A percentile compares a stretch with the other conserved stretches of the same genome.
Conservation (phyloP, 225 moss, liverwort and hornwort species). For the Physcomitrellopsis africana region DNA sequence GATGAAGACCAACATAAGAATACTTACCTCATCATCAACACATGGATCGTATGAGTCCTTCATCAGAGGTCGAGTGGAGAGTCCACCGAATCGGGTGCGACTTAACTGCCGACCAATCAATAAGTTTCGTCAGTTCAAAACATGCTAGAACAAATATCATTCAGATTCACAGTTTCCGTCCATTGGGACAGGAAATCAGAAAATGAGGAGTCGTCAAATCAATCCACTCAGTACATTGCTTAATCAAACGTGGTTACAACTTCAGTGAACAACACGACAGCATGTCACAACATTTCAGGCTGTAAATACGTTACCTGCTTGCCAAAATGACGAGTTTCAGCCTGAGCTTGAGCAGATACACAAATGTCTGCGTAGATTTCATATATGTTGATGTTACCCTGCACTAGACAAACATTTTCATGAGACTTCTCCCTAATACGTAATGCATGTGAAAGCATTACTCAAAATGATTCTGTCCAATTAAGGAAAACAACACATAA, state of each 20-base stretch:
- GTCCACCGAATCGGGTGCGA: conserved; percentile 54
- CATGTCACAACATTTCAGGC: neutral
- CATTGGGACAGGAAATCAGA: too few relatives aligned
- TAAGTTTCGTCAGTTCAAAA: neutral
- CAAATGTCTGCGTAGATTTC: conserved; percentile 96
- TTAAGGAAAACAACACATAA: neutral
- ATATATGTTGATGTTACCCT: conserved; percentile 91
- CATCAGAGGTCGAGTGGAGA: conserved; percentile 72
- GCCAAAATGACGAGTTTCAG: conserved; percentile 81
- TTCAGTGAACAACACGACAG: neutral
- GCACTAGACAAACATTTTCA: conserved; percentile 19
- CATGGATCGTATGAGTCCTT: conserved; percentile 86
- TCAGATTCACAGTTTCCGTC: too few relatives aligned
- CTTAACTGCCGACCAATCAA: conserved; percentile 57
- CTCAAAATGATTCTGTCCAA: neutral
- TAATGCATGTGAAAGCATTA: neutral
- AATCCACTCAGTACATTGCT: neutral
- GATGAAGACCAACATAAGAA: neutral
- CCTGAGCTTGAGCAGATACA: conserved; percentile 66
- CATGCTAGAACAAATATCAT: too few relatives aligned
- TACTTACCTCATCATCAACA: conserved; percentile 81
- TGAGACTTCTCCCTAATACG: neutral
- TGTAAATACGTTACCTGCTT: conserved; percentile 61
- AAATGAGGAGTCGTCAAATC: too few relatives aligned
- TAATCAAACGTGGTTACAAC: neutral